Base-by-base conservation (phyloP, 2,329 filamentous ascomycete species). In the Cordyceps sp. region DNA sequence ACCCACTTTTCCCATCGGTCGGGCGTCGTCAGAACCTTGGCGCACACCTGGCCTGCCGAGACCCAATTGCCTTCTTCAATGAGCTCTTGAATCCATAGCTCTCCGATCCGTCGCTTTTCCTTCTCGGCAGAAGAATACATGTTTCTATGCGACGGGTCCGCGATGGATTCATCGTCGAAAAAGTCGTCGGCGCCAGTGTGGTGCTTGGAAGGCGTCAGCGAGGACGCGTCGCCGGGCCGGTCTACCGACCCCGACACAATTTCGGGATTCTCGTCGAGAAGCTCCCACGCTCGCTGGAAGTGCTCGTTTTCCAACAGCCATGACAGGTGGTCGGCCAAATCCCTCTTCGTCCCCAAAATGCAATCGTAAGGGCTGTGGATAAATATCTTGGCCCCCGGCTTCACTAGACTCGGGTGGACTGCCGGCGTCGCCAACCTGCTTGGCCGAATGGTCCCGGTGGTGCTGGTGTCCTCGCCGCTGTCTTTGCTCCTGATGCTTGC, bases 311-410 rank as follows among this genome's bases (percentile, higher is more conserved):
- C 80, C 19, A 93, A 51, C 12, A 96, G 62, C 88, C 88, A 98
- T 7, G 66, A 61, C 16, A 96, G 60, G 46, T 93, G 85, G 53
- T 98, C 90, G 4, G 73, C 63, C 13, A 93, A 63, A 46, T 93
- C 86, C 42, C 90, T 69, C 49, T 86, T 86, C 3, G 90, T 83
- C 1, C 84, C 83, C 33, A 94, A 61, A n/a, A 96, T 78, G 45
- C 86, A 96, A 54, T 98, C 90, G 48, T 92, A 98, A 0, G 90
- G 90, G 44, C 85, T 94, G 46, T 93, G 85, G 26, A 98, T 83
- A 49, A 94, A 94, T 13, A 98, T 80, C 46, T 96, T 66, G 43
- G 66, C 53, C 2, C 69, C 66, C 31, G 61, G 61, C 45, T 73
- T 66, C 41, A 64, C 45, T 40, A 79, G 51, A 43, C 62, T 62